These are phyloP conservation scores for Pythium vanterpoolii DNA, from an alignment of 352 stramenopile species.

Conservation along the genomic window DNA sequence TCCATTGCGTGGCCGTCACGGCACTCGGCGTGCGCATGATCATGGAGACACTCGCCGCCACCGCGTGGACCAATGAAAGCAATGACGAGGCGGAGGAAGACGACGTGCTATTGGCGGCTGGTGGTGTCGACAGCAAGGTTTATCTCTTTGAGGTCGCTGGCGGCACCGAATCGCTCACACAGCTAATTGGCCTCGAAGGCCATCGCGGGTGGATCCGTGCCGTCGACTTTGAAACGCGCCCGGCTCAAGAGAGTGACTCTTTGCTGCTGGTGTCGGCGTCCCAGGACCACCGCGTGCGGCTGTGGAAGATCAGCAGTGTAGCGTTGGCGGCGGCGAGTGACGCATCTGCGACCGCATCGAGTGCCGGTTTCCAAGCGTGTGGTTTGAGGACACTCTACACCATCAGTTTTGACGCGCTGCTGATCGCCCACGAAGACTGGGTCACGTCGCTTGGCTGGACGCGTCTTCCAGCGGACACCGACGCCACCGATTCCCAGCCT, in stretches of 20 bases:
- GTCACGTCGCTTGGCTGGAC: conserved; percentile 71
- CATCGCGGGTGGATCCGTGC: conserved; percentile 68
- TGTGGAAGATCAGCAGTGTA: conserved; percentile 48
- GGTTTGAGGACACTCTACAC: conserved; percentile 30
- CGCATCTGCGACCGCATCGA: conserved; percentile 8
- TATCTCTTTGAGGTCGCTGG: conserved; percentile 51
- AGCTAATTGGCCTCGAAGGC: conserved; percentile 46
- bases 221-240: conserved; percentile 41
- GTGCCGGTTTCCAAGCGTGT: conserved; percentile 32
- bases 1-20: conserved; percentile 20
- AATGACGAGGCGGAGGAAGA: conserved; percentile 18
- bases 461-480: conserved; percentile 4
- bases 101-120: conserved; percentile 46
- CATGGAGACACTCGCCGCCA: conserved; percentile 46
- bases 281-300: conserved; percentile 65
- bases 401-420: conserved; percentile 61
- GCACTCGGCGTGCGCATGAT: conserved; percentile 41
- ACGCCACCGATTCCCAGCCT: not conserved
- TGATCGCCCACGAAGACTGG: conserved; percentile 79
- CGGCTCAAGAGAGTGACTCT: not conserved
- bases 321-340: not conserved
- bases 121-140: conserved; percentile 68
- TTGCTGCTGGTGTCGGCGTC: conserved; percentile 57
- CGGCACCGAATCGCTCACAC: conserved; percentile 15
- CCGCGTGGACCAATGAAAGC: conserved; percentile 2